phyloP scores from a whole-genome alignment of 306 rosid genomes.

The Malus sieversii region DNA sequence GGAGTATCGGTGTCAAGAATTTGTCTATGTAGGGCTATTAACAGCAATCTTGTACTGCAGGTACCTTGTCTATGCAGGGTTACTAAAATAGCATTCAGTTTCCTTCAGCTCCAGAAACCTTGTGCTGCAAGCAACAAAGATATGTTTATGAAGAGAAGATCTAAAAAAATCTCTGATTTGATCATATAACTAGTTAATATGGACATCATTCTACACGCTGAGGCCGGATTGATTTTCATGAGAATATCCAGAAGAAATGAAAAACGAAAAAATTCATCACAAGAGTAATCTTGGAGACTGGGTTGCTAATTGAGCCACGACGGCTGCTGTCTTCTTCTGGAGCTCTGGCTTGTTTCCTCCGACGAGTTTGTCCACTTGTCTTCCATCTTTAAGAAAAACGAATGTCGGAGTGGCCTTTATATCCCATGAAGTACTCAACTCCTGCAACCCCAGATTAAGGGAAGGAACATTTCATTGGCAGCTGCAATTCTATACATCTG shows the following conservation, averaged over 20 bases:
- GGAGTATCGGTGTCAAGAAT: not conserved
- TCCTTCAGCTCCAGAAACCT: not conserved
- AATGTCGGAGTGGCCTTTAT: constrained; percentile 88
- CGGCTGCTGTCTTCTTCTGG: constrained; percentile 48
- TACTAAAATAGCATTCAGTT: no score
- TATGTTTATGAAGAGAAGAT: not conserved
- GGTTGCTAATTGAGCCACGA: constrained; percentile 16
- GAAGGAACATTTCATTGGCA: not conserved
- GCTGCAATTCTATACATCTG: not conserved
- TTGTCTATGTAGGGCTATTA: not conserved
- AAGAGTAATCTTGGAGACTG: constrained; percentile 7
- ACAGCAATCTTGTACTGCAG: no score
- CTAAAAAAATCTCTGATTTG: not conserved
- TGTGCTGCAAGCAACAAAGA: not conserved
- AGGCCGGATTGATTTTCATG: not conserved
- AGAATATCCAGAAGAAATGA: not conserved
- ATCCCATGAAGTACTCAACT: constrained; percentile 68
- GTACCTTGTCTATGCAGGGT: no score
- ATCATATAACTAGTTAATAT: not conserved
- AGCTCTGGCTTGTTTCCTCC: constrained; percentile 80
- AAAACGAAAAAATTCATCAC: not conserved
- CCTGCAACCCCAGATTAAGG: constrained; percentile 32
- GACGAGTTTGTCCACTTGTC: constrained; percentile 67
- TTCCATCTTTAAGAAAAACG: constrained; percentile 67
- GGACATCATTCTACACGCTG: not conserved